Base-by-base conservation (phyloP, 108 stramenopile species). In the Nitzschia palea region DNA sequence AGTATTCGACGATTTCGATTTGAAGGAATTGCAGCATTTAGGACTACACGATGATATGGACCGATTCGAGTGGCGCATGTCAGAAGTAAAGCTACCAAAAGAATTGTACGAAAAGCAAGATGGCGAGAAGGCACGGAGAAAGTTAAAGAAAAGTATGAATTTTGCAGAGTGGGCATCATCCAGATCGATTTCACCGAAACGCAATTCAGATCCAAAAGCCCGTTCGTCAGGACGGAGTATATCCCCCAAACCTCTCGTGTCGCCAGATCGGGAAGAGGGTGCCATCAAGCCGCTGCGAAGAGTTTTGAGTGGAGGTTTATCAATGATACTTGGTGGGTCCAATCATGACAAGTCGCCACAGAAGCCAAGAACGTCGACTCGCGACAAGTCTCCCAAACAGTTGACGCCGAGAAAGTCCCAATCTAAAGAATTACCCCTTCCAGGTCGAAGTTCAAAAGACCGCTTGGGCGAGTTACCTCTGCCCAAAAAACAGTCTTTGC, bases 1-100 rank as follows among this genome's bases (percentile, higher is more conserved):
- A 29, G 40, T 14, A 42, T 55, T 55, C 30, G 54, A 55, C 30
- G 54, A 55, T 55, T 55, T 55, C 17, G 54, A 55, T 30, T 20
- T 55, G 54, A 55, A 32, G 9, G 54, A 55, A 20, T 32, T 28
- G 20, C 54, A 32, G 17, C 14, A 55, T 12, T 32, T 55, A 17
- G 31, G 20, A 29, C 28, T 55, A 4, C 30, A 55, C 8, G 54
- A 55, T 31, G 54, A 32, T 12, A 55, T 55, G 31, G 31, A 55
- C 30, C 23, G 54, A 55, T 55, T 55, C 28, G 54, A 55, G 30
- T 32, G 54, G 31, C 28, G 31, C 28, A 55, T 55, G 31, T 55
- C 54, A 4, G 54, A 31, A 29, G 54, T 55, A 32, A 23, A 55
- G 29, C 5, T 27, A 20, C 54, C 54, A 9, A 32, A 9, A 4